Evolutionary conservation across 2,329 filamentous ascomycete genomes (phyloP).

Genomic region (Scortechinia acanthostroma): DNA sequence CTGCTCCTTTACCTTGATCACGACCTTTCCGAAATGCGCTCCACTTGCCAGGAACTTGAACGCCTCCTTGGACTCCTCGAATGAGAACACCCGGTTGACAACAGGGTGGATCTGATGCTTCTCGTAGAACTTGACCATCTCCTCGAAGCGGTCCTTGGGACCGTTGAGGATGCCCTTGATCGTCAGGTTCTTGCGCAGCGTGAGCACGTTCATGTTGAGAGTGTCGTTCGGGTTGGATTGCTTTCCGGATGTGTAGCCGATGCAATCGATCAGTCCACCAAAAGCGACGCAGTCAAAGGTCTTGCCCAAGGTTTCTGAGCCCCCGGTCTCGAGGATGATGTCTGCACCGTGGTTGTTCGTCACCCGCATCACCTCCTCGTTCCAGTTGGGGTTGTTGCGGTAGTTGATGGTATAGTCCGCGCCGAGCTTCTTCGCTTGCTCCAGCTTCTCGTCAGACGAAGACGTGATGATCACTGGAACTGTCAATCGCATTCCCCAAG

Average conservation of each 20-base stretch:
- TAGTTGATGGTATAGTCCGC: slow-evolving; percentile 46
- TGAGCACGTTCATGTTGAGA: slow-evolving; percentile 44
- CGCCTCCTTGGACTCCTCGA: slow-evolving; percentile 37
- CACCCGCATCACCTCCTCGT: slow-evolving; percentile 33
- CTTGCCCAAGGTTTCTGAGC: slow-evolving; percentile 38
- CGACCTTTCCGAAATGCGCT: slow-evolving; percentile 50
- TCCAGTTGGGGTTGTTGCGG: slow-evolving; percentile 40
- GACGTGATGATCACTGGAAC: slow-evolving; percentile 44
- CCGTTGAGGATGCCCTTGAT: slow-evolving; percentile 46
- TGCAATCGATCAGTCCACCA: slow-evolving; percentile 40
- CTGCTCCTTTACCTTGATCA: slow-evolving; percentile 25
- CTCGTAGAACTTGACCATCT: slow-evolving; percentile 40
- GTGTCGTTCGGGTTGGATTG: slow-evolving; percentile 38
- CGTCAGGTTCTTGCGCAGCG: slow-evolving; percentile 23
- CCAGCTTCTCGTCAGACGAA: slow-evolving; percentile 41
- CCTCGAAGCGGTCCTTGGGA: slow-evolving; percentile 45
- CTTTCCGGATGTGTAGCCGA: slow-evolving; percentile 33
- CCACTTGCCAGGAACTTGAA: slow-evolving; percentile 41
- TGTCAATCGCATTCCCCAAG: slow-evolving; percentile 30
- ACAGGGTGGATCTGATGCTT: slow-evolving; percentile 34
- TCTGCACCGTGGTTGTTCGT: slow-evolving; percentile 38
- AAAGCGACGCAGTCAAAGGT: slow-evolving; percentile 44
- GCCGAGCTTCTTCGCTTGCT: slow-evolving; percentile 35
- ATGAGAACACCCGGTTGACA: slow-evolving; percentile 35
- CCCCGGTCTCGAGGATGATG: slow-evolving; percentile 46